phyloP scores from a whole-genome alignment of 805 yeast genomes.

The Metschnikowia dekortorum region DNA sequence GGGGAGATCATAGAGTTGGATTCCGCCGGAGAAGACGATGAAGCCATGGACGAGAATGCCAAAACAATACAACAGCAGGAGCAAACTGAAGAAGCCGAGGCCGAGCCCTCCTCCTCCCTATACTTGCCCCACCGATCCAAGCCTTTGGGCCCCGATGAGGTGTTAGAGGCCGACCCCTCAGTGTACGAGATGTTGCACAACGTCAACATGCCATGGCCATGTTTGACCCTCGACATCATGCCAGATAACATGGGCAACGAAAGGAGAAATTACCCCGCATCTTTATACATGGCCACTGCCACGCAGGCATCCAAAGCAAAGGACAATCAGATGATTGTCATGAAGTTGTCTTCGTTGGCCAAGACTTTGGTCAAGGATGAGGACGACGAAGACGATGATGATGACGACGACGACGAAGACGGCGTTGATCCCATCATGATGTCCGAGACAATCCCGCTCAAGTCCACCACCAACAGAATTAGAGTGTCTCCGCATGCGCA shows the following conservation, averaged over 20 bases:
- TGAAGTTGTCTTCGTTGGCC: conserved; percentile 75
- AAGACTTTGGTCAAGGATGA: conserved; percentile 87
- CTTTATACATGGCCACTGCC: conserved; percentile 81
- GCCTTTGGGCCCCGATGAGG: conserved; percentile 94
- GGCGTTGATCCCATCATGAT: conserved; percentile 85
- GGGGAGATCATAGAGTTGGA: conserved; percentile 84
- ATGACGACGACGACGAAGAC: conserved; percentile 55
- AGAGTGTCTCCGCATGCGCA: conserved; percentile 77
- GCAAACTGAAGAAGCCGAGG: conserved; percentile 18
- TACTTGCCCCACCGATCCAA: conserved; percentile 85
- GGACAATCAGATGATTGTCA: conserved; percentile 82
- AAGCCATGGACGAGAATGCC: conserved; percentile 33
- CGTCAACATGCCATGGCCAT: conserved; percentile 95
- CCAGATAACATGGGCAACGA: conserved; percentile 86
- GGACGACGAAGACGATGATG: conserved; percentile 68
- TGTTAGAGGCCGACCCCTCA: conserved; percentile 90
- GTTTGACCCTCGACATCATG: conserved; percentile 82
- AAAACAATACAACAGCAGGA: conserved; percentile 23
- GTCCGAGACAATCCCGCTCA: conserved; percentile 71
- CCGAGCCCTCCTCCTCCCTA: conserved; percentile 40
- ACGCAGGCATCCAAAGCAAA: conserved; percentile 86
- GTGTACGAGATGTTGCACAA: conserved; percentile 96
- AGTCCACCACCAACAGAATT: conserved; percentile 82
- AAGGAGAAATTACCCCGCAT: conserved; percentile 85
- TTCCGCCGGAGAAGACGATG: conserved; percentile 44